Conservation (phyloP, 1,284 basidiomycete species). For the Psilocybe mexicana region DNA sequence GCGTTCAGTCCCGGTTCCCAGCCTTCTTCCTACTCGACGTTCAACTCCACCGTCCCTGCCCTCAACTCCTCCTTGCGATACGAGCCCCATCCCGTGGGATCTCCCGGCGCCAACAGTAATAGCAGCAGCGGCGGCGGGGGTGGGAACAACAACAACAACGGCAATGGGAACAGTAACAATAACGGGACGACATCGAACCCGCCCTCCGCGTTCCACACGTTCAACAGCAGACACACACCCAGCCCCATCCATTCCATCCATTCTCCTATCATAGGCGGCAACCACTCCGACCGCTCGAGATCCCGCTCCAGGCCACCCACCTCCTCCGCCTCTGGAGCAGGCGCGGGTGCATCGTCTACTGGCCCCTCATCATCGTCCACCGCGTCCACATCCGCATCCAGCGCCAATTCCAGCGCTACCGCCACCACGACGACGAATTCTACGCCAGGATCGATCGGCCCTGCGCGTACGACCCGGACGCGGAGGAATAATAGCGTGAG, state of each 20-base stretch:
- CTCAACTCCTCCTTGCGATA: constrained; percentile 63
- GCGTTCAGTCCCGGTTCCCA: constrained; percentile 5
- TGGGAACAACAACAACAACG: not conserved
- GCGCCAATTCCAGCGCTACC: constrained; percentile 14
- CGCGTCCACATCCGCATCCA: constrained; percentile 1
- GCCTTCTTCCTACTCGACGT: constrained; percentile 25
- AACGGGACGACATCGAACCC: not conserved
- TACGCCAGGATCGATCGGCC: constrained; percentile 36
- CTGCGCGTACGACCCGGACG: constrained; percentile 48
- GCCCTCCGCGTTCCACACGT: constrained; percentile 12
- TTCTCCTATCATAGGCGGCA: constrained; percentile 15
- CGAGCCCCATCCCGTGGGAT: constrained; percentile 32
- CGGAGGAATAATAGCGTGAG: constrained; percentile 53
- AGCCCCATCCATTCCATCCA: constrained; percentile 23
- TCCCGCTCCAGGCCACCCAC: constrained; percentile 42
- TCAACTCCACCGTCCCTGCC: constrained; percentile 61
- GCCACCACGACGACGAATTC: constrained; percentile 11
- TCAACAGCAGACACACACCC: constrained; percentile 23
- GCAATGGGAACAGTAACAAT: not conserved
- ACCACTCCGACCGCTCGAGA: constrained; percentile 38
- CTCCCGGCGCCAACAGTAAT: constrained; percentile 4
- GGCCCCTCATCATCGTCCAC: constrained; percentile 3
- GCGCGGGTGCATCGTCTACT: not conserved
- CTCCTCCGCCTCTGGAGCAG: constrained; percentile 4
- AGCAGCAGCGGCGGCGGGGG: not conserved